Percentiles rank a stretch among this genome's conserved stretches.
These are phyloP conservation scores for Pythium brassicae DNA, from an alignment of 352 stramenopile species.

Conservation along the genomic window DNA sequence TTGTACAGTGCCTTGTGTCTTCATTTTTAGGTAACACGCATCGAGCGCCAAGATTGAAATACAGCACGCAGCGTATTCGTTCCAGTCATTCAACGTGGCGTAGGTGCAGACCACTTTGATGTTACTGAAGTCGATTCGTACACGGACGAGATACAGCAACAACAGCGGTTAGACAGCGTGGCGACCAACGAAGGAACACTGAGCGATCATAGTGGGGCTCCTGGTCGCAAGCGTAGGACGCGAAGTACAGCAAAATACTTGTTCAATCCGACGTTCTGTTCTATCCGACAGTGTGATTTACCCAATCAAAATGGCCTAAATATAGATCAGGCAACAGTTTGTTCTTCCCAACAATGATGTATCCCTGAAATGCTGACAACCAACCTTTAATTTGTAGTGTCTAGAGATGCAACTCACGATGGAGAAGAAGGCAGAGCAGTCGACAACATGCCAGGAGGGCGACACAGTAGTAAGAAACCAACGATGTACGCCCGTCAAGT, in stretches of 20 bases:
- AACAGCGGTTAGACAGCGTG: no score
- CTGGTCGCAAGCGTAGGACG: no score
- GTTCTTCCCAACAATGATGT: neutral
- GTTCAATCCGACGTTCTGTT: constrained; percentile 7
- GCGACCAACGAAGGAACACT: no score
- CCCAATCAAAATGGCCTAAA: constrained; percentile 2
- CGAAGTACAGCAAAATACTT: neutral
- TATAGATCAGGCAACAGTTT: neutral
- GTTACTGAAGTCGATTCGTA: no score
- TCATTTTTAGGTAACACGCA: no score
- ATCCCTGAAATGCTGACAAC: neutral
- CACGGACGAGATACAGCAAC: no score
- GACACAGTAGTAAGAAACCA: constrained; percentile 3
- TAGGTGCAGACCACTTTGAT: no score
- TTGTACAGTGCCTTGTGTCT: no score
- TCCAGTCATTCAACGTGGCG: no score
- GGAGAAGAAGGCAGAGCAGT: neutral
- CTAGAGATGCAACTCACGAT: neutral
- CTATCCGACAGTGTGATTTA: constrained; percentile 7
- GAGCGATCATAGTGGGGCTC: no score
- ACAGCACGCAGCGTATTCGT: no score
- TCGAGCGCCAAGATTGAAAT: no score
- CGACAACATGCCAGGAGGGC: neutral
- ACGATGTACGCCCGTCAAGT: neutral
- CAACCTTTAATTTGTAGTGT: neutral